These are phyloP conservation scores for Casuarina cunninghamiana DNA, from an alignment of 306 rosid species.

Conservation along the genomic window DNA sequence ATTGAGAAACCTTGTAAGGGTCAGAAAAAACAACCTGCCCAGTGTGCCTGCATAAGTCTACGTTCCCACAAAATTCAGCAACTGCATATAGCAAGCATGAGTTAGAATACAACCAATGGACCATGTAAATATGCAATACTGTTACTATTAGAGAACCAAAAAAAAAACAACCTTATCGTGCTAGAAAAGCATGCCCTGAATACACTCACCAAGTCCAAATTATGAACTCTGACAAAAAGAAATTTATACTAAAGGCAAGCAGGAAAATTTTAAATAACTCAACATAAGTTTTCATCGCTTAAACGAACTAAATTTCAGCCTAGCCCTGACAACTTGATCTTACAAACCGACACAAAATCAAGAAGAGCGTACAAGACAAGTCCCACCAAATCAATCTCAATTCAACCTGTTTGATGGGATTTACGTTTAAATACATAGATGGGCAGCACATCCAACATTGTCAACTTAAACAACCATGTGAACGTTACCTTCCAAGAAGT, in stretches of 20 bases:
- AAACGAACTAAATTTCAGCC: background rate
- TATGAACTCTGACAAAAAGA: background rate
- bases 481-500: background rate
- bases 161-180: background rate
- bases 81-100: slow-evolving; percentile 51
- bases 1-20: slow-evolving; percentile 78
- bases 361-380: background rate
- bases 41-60: slow-evolving; percentile 86
- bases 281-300: background rate
- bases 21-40: slow-evolving; percentile 94
- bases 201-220: background rate
- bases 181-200: background rate
- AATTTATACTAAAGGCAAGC: background rate
- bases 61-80: slow-evolving; percentile 86
- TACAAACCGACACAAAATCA: background rate
- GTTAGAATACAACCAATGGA: background rate
- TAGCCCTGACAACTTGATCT: background rate
- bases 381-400: slow-evolving; percentile 6
- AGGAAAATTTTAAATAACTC: slow-evolving; percentile 3
- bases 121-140: background rate
- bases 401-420: background rate
- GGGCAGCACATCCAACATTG: background rate
- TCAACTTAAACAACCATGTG: background rate
- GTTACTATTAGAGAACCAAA: background rate
- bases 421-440: background rate